phyloP scores from a whole-genome alignment of 805 yeast species.

The Cyberlindnera euphorbiae region DNA sequence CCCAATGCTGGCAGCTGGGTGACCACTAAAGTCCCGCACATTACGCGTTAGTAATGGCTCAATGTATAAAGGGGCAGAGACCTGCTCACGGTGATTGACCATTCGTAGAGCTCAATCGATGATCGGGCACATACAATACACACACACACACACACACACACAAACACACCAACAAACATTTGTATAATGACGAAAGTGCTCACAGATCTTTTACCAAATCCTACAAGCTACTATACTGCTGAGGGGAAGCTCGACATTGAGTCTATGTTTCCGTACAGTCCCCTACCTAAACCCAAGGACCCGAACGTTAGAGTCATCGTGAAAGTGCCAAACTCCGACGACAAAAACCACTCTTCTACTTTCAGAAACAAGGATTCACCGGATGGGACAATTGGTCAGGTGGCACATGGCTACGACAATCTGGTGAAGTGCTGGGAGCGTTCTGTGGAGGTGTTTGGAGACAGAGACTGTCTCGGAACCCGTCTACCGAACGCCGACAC shows the following conservation, averaged over 20 bases:
- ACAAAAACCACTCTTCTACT: slow-evolving; percentile 37
- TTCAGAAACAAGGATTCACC: slow-evolving; percentile 39
- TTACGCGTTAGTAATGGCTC: too few species aligned
- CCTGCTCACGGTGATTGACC: too few species aligned
- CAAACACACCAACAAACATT: neutral
- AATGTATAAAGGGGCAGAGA: too few species aligned
- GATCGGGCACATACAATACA: too few species aligned
- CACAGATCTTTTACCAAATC: slow-evolving; percentile 4
- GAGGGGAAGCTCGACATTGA: slow-evolving; percentile 8
- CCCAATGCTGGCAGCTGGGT: too few species aligned
- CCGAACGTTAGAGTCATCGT: neutral
- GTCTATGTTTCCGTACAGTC: slow-evolving; percentile 1
- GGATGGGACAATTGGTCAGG: slow-evolving; percentile 29
- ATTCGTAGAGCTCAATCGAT: too few species aligned
- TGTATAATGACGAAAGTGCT: neutral
- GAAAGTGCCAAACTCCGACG: slow-evolving; percentile 30
- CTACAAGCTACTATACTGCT: slow-evolving; percentile 1
- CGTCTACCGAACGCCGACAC: slow-evolving; percentile 26
- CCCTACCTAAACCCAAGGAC: slow-evolving; percentile 3
- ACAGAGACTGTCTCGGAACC: slow-evolving; percentile 11
- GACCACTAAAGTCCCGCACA: too few species aligned
- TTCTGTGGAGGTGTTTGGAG: slow-evolving; percentile 30
- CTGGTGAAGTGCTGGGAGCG: slow-evolving; percentile 36
- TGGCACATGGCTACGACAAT: slow-evolving; percentile 41
- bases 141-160: too few species aligned